Evolutionary conservation across 2,329 filamentous ascomycete species (phyloP).

Genomic region (Fusarium tupiense): DNA sequence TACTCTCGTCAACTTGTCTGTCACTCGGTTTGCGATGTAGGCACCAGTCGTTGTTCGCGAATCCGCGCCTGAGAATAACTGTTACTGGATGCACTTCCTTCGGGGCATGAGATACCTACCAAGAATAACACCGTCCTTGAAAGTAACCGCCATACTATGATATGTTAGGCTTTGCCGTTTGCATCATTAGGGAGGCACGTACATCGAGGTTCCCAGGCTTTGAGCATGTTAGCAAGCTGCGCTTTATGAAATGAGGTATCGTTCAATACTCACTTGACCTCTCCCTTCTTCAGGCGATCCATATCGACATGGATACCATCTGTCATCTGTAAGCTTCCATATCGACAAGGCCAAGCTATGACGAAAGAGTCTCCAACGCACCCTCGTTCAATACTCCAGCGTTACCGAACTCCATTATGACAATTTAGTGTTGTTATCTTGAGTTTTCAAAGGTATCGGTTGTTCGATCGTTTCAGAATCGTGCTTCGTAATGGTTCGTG

Average conservation of each 20-base stretch:
- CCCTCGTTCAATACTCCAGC: constrained; percentile 72
- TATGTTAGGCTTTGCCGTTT: constrained; percentile 40
- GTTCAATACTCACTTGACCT: constrained; percentile 84
- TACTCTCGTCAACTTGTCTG: constrained; percentile 98
- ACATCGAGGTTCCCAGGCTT: constrained; percentile 98
- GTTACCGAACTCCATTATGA: constrained; percentile 69
- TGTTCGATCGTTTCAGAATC: constrained; percentile 12
- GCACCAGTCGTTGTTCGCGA: constrained; percentile 96
- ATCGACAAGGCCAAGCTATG: constrained; percentile 28
- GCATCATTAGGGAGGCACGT: constrained; percentile 52
- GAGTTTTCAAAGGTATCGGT: not conserved
- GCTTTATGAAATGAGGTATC: not conserved
- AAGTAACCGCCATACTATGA: constrained; percentile 94
- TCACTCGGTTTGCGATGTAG: constrained; percentile 99
- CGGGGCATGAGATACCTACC: constrained; percentile 56
- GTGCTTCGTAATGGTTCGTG: constrained; percentile 39
- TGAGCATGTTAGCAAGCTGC: constrained; percentile 45
- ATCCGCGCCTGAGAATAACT: constrained; percentile 74
- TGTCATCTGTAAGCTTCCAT: constrained; percentile 53
- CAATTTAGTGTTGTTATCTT: not conserved
- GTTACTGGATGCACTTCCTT: constrained; percentile 20
- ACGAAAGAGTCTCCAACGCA: constrained; percentile 48
- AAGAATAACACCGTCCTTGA: constrained; percentile 97
- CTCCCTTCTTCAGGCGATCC: constrained; percentile 97
- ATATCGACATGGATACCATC: constrained; percentile 99